Percentiles rank a stretch among this genome's conserved stretches.
Evolutionary conservation across 345 rosid species (phyloP).

Genomic region (Raphanus sativus): DNA sequence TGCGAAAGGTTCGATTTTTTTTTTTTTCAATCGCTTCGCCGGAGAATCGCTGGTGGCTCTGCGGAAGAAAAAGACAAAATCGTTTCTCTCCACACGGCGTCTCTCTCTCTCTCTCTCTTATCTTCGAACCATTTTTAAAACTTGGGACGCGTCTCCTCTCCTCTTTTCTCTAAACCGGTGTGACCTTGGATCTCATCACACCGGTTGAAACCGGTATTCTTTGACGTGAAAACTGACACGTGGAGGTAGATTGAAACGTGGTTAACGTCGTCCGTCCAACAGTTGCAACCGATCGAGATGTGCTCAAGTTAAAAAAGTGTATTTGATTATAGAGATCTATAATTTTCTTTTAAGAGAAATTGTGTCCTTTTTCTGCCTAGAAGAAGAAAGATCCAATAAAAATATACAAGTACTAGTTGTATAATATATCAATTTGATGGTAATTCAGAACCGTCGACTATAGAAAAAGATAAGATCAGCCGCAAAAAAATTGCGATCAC

Average conservation of each 20-base stretch:
- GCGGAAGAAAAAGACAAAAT: background rate
- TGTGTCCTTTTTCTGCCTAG: too few relatives aligned
- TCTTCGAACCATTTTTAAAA: background rate
- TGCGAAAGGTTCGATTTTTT: background rate
- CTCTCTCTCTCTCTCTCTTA: background rate
- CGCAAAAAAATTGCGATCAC: too few relatives aligned
- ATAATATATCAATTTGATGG: too few relatives aligned
- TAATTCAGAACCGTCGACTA: too few relatives aligned
- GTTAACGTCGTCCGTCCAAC: background rate
- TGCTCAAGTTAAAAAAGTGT: too few relatives aligned
- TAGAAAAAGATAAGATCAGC: too few relatives aligned
- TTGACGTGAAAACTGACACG: conserved; percentile 29
- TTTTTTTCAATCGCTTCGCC: background rate
- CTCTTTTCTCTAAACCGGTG: background rate
- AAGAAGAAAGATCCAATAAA: too few relatives aligned
- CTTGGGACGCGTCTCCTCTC: background rate
- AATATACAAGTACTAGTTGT: too few relatives aligned
- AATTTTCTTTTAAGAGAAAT: too few relatives aligned
- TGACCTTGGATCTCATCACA: conserved; percentile 19
- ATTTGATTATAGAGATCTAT: too few relatives aligned
- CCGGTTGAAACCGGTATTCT: conserved; percentile 37
- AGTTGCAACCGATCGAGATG: background rate
- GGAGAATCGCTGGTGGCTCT: background rate
- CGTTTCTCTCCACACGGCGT: background rate
- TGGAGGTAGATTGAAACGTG: conserved; percentile 11